phyloP scores from a whole-genome alignment of 164 flowering plant species.

The Sedum album region DNA sequence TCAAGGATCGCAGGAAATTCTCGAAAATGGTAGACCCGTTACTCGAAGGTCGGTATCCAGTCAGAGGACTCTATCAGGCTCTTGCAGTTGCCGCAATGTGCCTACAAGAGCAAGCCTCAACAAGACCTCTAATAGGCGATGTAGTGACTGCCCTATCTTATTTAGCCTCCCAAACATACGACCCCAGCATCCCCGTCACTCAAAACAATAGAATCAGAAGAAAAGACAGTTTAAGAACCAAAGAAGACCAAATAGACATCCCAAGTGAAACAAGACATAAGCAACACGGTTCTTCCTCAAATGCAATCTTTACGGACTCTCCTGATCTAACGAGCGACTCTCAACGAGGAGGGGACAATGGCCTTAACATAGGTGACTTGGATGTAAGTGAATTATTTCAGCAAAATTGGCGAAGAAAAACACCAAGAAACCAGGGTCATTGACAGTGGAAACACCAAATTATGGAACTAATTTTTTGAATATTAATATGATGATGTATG shows the following conservation, averaged over 20 bases:
- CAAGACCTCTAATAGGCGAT: conserved; percentile 6
- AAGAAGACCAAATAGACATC: background rate
- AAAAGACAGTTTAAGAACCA: background rate
- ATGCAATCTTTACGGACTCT: background rate
- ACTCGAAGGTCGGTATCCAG: conserved; percentile 3
- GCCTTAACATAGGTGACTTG: background rate
- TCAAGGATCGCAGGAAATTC: conserved; percentile 8
- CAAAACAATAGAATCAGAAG: background rate
- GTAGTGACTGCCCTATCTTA: conserved; percentile 6
- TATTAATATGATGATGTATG: too few relatives aligned
- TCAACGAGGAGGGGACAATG: background rate
- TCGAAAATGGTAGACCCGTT: conserved; percentile 1
- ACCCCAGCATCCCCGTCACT: background rate
- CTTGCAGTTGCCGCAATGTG: conserved; percentile 8
- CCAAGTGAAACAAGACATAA: conserved; percentile 5
- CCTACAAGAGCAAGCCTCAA: conserved; percentile 6
- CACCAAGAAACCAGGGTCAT: too few relatives aligned
- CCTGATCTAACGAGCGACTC: background rate
- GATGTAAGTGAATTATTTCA: background rate
- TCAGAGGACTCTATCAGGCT: conserved; percentile 6
- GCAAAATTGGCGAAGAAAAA: background rate
- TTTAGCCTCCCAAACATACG: background rate
- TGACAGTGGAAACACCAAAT: too few relatives aligned
- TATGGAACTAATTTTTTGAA: background rate
- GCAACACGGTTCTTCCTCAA: background rate